Evolutionary conservation across 1,284 basidiomycete genomes (phyloP).

Genomic region (Limonomyces culmigenus): DNA sequence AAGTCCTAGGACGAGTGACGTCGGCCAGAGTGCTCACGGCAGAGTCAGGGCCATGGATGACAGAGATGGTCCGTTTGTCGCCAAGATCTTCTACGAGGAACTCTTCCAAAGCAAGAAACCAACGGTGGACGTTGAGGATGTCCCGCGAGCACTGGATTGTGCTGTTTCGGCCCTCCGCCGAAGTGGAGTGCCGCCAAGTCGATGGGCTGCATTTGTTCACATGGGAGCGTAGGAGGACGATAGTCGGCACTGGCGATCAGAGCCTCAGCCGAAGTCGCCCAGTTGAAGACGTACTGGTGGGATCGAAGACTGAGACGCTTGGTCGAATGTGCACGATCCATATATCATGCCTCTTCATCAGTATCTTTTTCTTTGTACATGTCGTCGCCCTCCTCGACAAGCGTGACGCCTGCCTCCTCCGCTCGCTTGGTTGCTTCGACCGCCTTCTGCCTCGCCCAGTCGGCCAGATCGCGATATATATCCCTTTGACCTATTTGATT

Average conservation of each 20-base stretch:
- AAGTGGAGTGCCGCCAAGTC: background rate
- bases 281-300: no score
- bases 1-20: background rate
- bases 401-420: background rate
- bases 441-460: slow-evolving; percentile 1
- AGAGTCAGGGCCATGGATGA: background rate
- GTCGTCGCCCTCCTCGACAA: background rate
- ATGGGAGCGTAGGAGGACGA: no score
- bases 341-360: no score
- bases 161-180: background rate
- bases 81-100: background rate
- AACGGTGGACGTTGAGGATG: background rate
- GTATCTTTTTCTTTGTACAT: no score
- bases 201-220: background rate
- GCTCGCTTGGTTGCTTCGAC: background rate
- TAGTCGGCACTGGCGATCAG: no score
- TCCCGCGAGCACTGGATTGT: background rate
- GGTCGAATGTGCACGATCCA: no score
- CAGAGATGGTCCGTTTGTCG: background rate
- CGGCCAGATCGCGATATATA: background rate
- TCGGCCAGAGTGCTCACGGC: background rate
- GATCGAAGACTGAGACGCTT: no score
- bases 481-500: slow-evolving; percentile 1
- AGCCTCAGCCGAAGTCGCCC: no score
- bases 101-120: background rate